Evolutionary conservation across 371 early-diverging fungal species (phyloP).

Genomic region (Mucor irregularis): DNA sequence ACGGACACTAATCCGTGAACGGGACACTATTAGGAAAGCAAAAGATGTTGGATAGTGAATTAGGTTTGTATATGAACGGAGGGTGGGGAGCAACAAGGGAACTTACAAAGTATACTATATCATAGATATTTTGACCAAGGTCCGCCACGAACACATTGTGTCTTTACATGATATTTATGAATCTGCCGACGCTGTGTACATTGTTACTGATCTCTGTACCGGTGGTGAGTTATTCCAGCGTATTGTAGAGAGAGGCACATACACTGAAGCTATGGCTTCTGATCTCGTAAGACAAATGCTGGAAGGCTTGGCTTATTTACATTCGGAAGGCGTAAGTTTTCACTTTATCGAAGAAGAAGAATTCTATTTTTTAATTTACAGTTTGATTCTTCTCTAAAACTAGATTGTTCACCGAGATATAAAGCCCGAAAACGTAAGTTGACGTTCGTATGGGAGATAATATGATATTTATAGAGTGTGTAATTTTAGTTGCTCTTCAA

Average conservation of each 20-base stretch:
- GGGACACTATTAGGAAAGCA: slow-evolving; percentile 57
- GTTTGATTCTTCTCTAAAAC: background rate
- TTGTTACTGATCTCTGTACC: slow-evolving; percentile 80
- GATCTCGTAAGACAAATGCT: slow-evolving; percentile 69
- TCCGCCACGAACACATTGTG: slow-evolving; percentile 76
- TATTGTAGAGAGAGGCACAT: slow-evolving; percentile 70
- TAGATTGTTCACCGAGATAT: slow-evolving; percentile 84
- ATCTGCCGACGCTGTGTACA: slow-evolving; percentile 72
- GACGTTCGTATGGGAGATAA: no score
- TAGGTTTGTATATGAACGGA: slow-evolving; percentile 33
- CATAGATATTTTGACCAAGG: slow-evolving; percentile 69
- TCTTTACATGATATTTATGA: slow-evolving; percentile 78
- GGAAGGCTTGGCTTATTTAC: slow-evolving; percentile 78
- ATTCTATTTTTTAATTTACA: background rate
- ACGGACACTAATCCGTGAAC: background rate
- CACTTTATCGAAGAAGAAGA: background rate
- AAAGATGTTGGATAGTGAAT: slow-evolving; percentile 81
- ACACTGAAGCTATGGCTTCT: slow-evolving; percentile 71
- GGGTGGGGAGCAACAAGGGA: background rate
- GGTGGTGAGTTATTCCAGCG: slow-evolving; percentile 88
- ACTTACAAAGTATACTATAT: no score
- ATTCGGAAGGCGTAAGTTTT: slow-evolving; percentile 57
- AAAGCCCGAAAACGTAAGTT: slow-evolving; percentile 76
- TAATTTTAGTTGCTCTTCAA: slow-evolving; percentile 63
- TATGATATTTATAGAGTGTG: no score